A percentile compares a stretch with the other conserved stretches of the same genome.
Evolutionary conservation across 1,284 basidiomycete species (phyloP).

Genomic region (Rhodotorula sp.): DNA sequence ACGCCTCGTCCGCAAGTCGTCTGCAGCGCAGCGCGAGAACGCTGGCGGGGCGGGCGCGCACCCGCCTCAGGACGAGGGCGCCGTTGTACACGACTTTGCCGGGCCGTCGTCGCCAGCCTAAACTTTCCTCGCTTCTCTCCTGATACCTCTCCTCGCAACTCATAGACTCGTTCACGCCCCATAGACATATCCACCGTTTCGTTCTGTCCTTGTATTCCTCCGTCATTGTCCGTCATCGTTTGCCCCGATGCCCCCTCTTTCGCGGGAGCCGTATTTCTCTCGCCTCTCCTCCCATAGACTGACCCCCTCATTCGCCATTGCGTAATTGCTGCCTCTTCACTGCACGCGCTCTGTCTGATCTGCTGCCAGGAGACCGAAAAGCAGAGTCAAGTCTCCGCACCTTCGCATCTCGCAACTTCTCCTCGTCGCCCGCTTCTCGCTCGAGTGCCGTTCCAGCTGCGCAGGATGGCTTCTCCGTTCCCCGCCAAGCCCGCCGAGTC

Average conservation of each 20-base stretch:
- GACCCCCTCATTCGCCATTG: no score
- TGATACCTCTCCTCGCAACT: not conserved
- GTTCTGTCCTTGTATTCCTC: not conserved
- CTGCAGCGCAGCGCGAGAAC: not conserved
- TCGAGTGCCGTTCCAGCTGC: not conserved
- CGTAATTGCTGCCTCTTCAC: not conserved
- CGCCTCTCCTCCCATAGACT: not conserved
- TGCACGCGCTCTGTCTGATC: not conserved
- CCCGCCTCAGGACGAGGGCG: not conserved
- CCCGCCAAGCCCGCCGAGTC: conserved; percentile 14
- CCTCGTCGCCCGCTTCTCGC: not conserved
- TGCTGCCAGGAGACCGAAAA: not conserved
- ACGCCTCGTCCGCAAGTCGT: not conserved
- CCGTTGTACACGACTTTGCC: not conserved
- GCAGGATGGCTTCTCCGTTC: conserved; percentile 38
- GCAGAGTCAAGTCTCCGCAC: not conserved
- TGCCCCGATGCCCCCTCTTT: not conserved
- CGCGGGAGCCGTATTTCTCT: not conserved
- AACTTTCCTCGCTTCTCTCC: not conserved
- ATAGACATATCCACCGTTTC: not conserved
- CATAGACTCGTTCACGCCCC: not conserved
- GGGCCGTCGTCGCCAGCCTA: no score
- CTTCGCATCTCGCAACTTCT: not conserved
- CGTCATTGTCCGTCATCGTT: not conserved
- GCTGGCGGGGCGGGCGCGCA: not conserved